Evolutionary conservation across 1,139 yeast genomes (phyloP).

Genomic region (Wickerhamomyces sp.): DNA sequence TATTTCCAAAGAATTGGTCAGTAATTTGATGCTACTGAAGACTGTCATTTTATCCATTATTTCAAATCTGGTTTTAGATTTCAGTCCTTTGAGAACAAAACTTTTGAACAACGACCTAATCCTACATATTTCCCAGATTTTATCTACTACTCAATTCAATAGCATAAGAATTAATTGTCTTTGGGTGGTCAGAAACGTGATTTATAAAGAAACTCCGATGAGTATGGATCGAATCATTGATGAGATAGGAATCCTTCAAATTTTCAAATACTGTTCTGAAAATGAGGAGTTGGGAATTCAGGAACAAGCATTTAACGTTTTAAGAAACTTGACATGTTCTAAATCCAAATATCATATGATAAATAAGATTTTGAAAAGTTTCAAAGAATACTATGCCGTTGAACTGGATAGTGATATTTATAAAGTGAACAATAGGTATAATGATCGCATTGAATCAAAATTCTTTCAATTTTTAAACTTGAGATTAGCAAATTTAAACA

Average conservation of each 20-base stretch:
- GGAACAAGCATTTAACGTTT: constrained; percentile 64
- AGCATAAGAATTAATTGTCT: constrained; percentile 43
- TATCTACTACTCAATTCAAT: constrained; percentile 29
- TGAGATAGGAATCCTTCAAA: constrained; percentile 44
- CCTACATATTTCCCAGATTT: constrained; percentile 38
- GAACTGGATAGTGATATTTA: constrained; percentile 1
- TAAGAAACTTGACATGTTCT: constrained; percentile 64
- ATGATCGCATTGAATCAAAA: constrained; percentile 15
- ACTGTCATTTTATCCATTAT: constrained; percentile 63
- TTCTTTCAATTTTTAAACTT: constrained; percentile 31
- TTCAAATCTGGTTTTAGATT: constrained; percentile 77
- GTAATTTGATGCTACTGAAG: constrained; percentile 38
- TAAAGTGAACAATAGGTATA: neutral
- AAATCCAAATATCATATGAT: constrained; percentile 50
- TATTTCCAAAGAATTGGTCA: constrained; percentile 25
- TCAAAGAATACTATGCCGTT: constrained; percentile 25
- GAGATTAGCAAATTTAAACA: constrained; percentile 16
- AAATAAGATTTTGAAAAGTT: constrained; percentile 34
- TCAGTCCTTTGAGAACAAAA: constrained; percentile 63
- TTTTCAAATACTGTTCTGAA: constrained; percentile 45
- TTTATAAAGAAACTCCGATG: constrained; percentile 34
- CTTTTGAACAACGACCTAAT: constrained; percentile 55
- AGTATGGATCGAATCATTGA: constrained; percentile 31
- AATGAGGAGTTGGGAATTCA: constrained; percentile 48
- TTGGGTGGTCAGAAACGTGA: constrained; percentile 53